phyloP scores from a whole-genome alignment of 148 eudicot genomes.

The Polygonum maritimum region DNA sequence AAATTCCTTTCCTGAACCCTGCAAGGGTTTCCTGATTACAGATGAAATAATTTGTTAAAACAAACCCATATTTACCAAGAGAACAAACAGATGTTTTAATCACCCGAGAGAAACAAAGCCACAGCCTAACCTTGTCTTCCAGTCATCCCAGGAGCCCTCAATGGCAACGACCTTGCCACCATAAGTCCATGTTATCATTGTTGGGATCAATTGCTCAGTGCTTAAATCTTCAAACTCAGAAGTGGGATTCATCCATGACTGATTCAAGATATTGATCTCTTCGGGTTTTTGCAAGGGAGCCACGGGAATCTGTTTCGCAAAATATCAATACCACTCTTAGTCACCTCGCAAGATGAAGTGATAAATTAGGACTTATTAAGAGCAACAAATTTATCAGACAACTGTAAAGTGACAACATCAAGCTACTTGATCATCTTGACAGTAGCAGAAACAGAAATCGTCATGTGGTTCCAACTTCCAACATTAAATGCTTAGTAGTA shows the following conservation, averaged over 20 bases:
- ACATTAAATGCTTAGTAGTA: background rate
- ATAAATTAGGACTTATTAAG: background rate
- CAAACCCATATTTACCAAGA: background rate
- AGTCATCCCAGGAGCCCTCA: slow-evolving; percentile 92
- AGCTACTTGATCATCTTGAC: background rate
- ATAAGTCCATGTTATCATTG: slow-evolving; percentile 71
- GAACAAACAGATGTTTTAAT: background rate
- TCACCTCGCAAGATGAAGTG: background rate
- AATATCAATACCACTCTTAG: background rate
- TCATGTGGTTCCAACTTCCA: background rate
- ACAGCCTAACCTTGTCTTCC: slow-evolving; percentile 61
- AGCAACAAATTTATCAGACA: background rate
- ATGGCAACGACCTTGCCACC: slow-evolving; percentile 69
- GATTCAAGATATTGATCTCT: slow-evolving; percentile 36
- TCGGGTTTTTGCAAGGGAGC: slow-evolving; percentile 68
- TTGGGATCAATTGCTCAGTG: slow-evolving; percentile 52
- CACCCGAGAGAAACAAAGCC: background rate
- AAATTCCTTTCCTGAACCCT: slow-evolving; percentile 73
- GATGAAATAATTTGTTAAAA: background rate
- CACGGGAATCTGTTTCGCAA: slow-evolving; percentile 38
- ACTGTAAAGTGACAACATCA: background rate
- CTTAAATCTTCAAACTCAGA: slow-evolving; percentile 23
- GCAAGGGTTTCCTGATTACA: slow-evolving; percentile 55
- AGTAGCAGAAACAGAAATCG: background rate
- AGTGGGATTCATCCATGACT: slow-evolving; percentile 2